Conservation (phyloP, 768 basidiomycete genomes). For the Lanmaoa rubissima region DNA sequence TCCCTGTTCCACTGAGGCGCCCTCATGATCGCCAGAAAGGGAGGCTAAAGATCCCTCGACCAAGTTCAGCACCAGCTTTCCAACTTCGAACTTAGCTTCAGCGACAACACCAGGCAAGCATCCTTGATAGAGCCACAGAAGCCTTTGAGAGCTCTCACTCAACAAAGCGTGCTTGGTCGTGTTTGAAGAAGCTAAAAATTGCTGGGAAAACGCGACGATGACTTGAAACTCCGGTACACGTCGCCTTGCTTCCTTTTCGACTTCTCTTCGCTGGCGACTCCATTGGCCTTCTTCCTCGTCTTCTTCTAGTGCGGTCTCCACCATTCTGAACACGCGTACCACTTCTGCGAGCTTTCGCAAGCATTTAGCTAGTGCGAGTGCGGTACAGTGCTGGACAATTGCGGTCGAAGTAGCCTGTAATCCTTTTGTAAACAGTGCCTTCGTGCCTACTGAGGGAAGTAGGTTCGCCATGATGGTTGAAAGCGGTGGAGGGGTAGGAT, state of each 20-base stretch:
- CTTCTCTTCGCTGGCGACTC: slow-evolving; percentile 59
- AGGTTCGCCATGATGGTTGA: slow-evolving; percentile 70
- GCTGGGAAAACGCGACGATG: slow-evolving; percentile 79
- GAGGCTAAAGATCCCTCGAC: slow-evolving; percentile 29
- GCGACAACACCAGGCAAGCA: slow-evolving; percentile 71
- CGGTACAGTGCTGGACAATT: slow-evolving; percentile 85
- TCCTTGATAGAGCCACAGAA: slow-evolving; percentile 84
- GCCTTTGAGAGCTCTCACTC: slow-evolving; percentile 73
- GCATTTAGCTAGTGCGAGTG: slow-evolving; percentile 72
- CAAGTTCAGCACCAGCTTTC: slow-evolving; percentile 65
- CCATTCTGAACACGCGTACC: slow-evolving; percentile 42
- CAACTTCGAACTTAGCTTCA: slow-evolving; percentile 83
- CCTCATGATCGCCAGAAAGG: slow-evolving; percentile 10
- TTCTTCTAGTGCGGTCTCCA: slow-evolving; percentile 58
- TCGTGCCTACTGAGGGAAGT: slow-evolving; percentile 70
- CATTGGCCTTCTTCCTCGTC: slow-evolving; percentile 68
- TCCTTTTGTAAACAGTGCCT: slow-evolving; percentile 76
- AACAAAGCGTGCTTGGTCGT: slow-evolving; percentile 58
- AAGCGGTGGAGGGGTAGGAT: slow-evolving; percentile 75
- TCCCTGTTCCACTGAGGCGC: slow-evolving; percentile 8
- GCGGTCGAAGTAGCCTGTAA: slow-evolving; percentile 60
- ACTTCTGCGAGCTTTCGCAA: slow-evolving; percentile 69
- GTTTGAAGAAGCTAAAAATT: slow-evolving; percentile 29
- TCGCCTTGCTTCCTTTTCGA: slow-evolving; percentile 72
- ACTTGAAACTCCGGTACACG: slow-evolving; percentile 87